phyloP scores from a whole-genome alignment of 495 filamentous ascomycete species.

The Neohortaea acidophila region DNA sequence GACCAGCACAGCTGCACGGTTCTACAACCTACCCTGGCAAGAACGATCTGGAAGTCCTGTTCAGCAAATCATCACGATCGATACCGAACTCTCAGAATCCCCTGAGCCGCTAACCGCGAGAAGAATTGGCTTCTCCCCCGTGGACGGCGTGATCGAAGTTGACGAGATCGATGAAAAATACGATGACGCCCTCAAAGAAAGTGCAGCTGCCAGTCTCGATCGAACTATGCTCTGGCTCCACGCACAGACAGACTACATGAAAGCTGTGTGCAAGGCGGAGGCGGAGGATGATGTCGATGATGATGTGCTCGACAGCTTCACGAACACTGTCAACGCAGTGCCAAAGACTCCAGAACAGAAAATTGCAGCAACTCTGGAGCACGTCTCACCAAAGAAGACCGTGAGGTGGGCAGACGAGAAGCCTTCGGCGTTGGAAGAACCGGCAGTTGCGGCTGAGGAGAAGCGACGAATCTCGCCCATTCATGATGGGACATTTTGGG shows the following conservation, averaged over 20 bases:
- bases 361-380: constrained; percentile 1
- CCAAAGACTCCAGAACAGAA: constrained; percentile 13
- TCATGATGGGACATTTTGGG: constrained; percentile 75
- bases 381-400: constrained; percentile 35
- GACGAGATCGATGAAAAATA: constrained; percentile 48
- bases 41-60: constrained; percentile 36
- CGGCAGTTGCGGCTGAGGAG: not conserved
- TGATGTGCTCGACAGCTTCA: too few species aligned
- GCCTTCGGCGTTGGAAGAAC: not conserved
- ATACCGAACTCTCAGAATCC: constrained; percentile 12
- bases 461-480: constrained; percentile 19
- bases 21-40: constrained; percentile 68
- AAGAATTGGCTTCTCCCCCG: constrained; percentile 21
- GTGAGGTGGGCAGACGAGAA: constrained; percentile 18
- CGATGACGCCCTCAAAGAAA: constrained; percentile 46
- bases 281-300: constrained; percentile 34
- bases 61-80: constrained; percentile 53
- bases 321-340: too few species aligned
- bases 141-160: constrained; percentile 18
- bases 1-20: constrained; percentile 66
- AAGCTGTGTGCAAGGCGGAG: constrained; percentile 52
- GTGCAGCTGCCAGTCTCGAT: constrained; percentile 52
- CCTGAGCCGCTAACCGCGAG: constrained; percentile 13
- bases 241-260: constrained; percentile 62
- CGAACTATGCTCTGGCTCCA: constrained; percentile 69